Evolutionary conservation across 2,329 filamentous ascomycete genomes (phyloP).

Genomic region (Alternaria burnsii): DNA sequence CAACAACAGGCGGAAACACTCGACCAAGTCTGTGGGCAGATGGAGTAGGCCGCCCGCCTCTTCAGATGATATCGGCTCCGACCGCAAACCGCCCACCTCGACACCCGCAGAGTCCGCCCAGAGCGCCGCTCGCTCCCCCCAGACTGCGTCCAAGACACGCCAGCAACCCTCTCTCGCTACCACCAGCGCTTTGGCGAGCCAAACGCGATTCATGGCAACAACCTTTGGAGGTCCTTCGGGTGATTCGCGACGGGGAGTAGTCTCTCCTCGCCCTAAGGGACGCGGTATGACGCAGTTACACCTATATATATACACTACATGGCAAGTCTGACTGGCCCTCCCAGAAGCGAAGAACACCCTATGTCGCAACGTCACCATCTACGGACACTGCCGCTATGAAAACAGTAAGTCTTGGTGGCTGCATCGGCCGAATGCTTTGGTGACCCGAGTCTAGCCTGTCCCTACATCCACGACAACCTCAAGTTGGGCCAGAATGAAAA

Average conservation of each 20-base stretch:
- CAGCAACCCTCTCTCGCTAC: slow-evolving; percentile 26
- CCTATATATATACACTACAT: background rate
- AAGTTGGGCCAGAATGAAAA: slow-evolving; percentile 66
- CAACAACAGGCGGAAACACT: slow-evolving; percentile 38
- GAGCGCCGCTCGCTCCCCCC: slow-evolving; percentile 26
- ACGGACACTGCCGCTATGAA: slow-evolving; percentile 91
- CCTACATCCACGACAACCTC: slow-evolving; percentile 84
- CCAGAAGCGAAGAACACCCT: slow-evolving; percentile 82
- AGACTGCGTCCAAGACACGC: slow-evolving; percentile 27
- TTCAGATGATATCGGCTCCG: slow-evolving; percentile 40
- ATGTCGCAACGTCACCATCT: slow-evolving; percentile 92
- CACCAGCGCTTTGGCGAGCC: slow-evolving; percentile 23
- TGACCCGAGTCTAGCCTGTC: slow-evolving; percentile 62
- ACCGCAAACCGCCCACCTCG: slow-evolving; percentile 33
- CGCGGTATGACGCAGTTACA: slow-evolving; percentile 46
- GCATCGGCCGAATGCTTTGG: slow-evolving; percentile 15
- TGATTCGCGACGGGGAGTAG: slow-evolving; percentile 53
- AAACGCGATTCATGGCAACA: slow-evolving; percentile 49
- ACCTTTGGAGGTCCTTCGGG: slow-evolving; percentile 48
- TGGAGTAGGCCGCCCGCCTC: slow-evolving; percentile 43
- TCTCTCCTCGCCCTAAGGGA: slow-evolving; percentile 56
- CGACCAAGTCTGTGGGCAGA: slow-evolving; percentile 33
- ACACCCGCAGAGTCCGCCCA: slow-evolving; percentile 29
- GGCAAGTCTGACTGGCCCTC: slow-evolving; percentile 31
- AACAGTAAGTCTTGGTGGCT: slow-evolving; percentile 64